Conservation (phyloP, 2,329 filamentous ascomycete genomes). For the Chaetoscypha palmicola region DNA sequence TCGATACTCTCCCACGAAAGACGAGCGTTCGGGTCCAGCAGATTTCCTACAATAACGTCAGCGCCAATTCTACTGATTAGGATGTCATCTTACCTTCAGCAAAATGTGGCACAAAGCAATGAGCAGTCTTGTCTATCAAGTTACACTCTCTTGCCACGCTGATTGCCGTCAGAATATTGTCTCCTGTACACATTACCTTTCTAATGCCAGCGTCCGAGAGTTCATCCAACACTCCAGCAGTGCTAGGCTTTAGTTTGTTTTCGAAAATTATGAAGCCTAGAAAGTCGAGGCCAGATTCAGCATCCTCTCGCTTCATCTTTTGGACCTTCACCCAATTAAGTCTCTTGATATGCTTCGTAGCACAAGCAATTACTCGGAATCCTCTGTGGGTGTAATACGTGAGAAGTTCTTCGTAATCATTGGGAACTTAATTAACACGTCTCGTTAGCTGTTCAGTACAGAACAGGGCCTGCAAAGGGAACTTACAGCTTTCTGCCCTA, state of each 20-base stretch:
- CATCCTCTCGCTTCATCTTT: constrained; percentile 82
- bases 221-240: constrained; percentile 73
- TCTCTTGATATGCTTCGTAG: constrained; percentile 79
- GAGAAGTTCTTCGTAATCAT: constrained; percentile 83
- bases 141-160: constrained; percentile 89
- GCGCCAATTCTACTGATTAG: not conserved
- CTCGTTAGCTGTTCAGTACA: no score
- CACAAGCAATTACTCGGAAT: constrained; percentile 93
- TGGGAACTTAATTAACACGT: constrained; percentile 66
- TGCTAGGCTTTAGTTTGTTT: constrained; percentile 92
- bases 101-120: constrained; percentile 92
- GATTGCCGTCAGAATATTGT: constrained; percentile 95
- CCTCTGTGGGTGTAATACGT: constrained; percentile 91
- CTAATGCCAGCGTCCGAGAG: constrained; percentile 77
- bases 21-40: constrained; percentile 63
- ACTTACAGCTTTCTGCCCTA: constrained; percentile 67
- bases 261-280: constrained; percentile 97
- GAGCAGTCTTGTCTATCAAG: constrained; percentile 70
- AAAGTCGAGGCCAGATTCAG: constrained; percentile 78
- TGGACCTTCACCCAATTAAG: constrained; percentile 92
- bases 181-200: constrained; percentile 93
- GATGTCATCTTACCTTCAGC: constrained; percentile 49
- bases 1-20: constrained; percentile 95
- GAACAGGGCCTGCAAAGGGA: no score
- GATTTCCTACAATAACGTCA: constrained; percentile 47